Evolutionary conservation across 2,329 filamentous ascomycete species (phyloP).

Genomic region (Diaporthe destruens): DNA sequence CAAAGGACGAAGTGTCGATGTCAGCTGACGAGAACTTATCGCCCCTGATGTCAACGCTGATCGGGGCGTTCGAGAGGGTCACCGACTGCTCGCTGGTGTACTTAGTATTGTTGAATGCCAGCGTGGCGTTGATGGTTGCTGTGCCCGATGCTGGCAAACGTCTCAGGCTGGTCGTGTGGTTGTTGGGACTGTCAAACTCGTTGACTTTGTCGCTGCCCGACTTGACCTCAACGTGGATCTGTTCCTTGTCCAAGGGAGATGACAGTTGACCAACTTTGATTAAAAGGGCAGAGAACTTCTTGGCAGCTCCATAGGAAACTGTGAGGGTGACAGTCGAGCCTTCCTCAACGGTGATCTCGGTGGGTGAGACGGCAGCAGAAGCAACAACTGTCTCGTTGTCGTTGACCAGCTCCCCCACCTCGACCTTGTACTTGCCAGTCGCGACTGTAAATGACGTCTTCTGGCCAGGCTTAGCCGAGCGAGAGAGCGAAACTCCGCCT

Average conservation of each 20-base stretch:
- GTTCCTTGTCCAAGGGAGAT: neutral
- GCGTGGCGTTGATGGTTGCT: neutral
- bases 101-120: neutral
- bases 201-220: neutral
- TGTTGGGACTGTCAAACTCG: slow-evolving; percentile 9
- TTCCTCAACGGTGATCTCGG: neutral
- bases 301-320: neutral
- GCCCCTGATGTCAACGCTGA: neutral
- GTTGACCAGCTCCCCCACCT: neutral
- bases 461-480: neutral
- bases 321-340: neutral
- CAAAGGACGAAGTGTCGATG: slow-evolving; percentile 2
- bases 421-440: neutral
- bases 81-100: slow-evolving; percentile 1
- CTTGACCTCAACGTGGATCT: neutral
- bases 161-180: slow-evolving; percentile 3
- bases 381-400: neutral
- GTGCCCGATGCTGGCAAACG: neutral
- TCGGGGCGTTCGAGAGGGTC: neutral
- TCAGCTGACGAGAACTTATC: neutral
- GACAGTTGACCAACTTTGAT: neutral
- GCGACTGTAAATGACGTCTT: neutral
- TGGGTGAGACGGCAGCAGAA: neutral
- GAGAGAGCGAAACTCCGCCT: neutral
- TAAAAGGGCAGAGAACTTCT: slow-evolving; percentile 1